Percentiles rank a stretch among this genome's conserved stretches.
Evolutionary conservation across 106 monocot species (phyloP).

Genomic region (Phalaenopsis aphrodite): DNA sequence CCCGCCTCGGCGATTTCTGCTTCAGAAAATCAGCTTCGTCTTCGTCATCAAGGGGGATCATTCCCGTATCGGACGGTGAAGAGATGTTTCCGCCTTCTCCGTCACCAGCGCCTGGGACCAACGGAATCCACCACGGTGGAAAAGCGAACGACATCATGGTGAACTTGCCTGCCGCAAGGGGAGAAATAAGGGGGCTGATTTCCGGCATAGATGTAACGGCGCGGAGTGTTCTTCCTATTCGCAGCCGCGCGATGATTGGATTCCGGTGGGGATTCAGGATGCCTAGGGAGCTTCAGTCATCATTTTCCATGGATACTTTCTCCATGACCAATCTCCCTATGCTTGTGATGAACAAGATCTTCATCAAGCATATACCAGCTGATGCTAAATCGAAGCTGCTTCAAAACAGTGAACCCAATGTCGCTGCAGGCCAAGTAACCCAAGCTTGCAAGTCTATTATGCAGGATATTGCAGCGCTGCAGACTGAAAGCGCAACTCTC

Average conservation of each 20-base stretch:
- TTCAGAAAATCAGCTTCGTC: constrained; percentile 32
- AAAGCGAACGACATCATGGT: constrained; percentile 21
- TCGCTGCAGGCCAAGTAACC: constrained; percentile 3
- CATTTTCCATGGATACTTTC: constrained; percentile 14
- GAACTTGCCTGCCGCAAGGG: constrained; percentile 8
- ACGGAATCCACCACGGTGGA: constrained; percentile 11
- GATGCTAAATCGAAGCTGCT: neutral
- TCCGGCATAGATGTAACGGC: constrained; percentile 55
- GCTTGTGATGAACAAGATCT: constrained; percentile 73
- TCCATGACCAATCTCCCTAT: constrained; percentile 44
- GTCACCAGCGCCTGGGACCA: neutral
- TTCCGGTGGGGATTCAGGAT: constrained; percentile 73
- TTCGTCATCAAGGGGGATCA: neutral
- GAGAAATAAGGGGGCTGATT: constrained; percentile 21
- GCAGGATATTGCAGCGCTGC: constrained; percentile 35
- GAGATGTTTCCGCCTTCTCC: neutral
- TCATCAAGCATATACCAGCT: constrained; percentile 34
- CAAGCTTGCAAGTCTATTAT: constrained; percentile 13
- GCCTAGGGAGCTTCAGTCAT: constrained; percentile 32
- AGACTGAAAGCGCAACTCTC: constrained; percentile 34
- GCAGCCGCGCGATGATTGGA: constrained; percentile 36
- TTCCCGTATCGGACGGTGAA: neutral
- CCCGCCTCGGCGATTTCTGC: constrained; percentile 71
- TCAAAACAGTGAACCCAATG: neutral
- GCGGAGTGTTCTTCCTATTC: constrained; percentile 46